Base-by-base conservation (phyloP, 2,329 filamentous ascomycete genomes). In the Xylaria sp. region DNA sequence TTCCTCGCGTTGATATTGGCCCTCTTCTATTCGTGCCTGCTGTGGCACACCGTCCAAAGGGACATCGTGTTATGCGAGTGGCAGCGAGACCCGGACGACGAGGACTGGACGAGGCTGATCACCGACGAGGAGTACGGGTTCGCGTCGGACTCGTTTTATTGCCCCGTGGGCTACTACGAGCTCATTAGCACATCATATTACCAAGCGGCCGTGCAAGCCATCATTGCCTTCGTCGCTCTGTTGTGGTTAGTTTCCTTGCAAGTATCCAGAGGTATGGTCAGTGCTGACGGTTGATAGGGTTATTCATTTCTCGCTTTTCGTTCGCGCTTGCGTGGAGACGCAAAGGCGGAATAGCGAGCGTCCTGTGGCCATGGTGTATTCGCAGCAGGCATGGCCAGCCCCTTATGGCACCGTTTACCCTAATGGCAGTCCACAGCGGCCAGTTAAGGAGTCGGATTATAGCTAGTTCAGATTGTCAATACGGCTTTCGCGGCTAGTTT, bases 241-340 rank as follows among this genome's bases (percentile, higher is more conserved):
- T 18, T 60, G 42, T 61, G 58, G 58, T 59, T 20, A 37, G 50
- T 49, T 17, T 29, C 37, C 19, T 20, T 16, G 13, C 19, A n/a
- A 4, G 4, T 37, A 39, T 46, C 1, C 29, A 13, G 29, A 3
- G 4, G 13, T 50, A 11, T 44, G 17, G 34, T 24, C 11, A 22
- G 11, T 52, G 45, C 58, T 58, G 20, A 60, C 24, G 11, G 34
- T 19, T 5, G 7, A 29, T 19, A 61, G 56, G 55, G 50, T 37
- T 7, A 54, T 61, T 48, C 58, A 61, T 21, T 61, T 61, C 42
- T 42, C 50, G 11, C 56, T 61, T 24, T 61, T 61, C 17, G 52
- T 61, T 1, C 55, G 58, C 20, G 58, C 55, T 19, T 61, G 58
- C 37, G 54, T 61, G 29, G 58, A 61, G 49, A 59, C 58, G 8